Evolutionary conservation across 129 eudicot genomes (phyloP).

Genomic region (Rutidosis leptorrhynchoides): DNA sequence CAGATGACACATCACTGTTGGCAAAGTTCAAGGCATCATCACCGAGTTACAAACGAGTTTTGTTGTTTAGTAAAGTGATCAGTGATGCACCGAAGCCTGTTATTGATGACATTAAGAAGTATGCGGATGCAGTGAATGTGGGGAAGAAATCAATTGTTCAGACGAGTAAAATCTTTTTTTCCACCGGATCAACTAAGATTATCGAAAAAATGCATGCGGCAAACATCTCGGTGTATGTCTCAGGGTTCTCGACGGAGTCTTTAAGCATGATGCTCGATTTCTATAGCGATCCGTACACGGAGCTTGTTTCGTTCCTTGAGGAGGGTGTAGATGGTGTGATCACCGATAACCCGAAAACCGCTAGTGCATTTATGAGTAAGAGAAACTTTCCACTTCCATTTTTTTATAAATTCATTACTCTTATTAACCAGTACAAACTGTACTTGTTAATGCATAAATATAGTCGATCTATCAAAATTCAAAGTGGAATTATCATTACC

Average conservation of each 20-base stretch:
- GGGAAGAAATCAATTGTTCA: slow-evolving; percentile 38
- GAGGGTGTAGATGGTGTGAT: slow-evolving; percentile 59
- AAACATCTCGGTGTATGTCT: slow-evolving; percentile 68
- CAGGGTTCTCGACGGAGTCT: slow-evolving; percentile 55
- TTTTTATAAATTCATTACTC: too few species aligned
- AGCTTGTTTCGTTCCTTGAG: slow-evolving; percentile 49
- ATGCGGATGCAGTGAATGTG: slow-evolving; percentile 63
- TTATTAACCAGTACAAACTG: too few species aligned
- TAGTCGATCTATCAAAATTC: too few species aligned
- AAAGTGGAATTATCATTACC: too few species aligned
- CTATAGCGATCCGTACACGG: slow-evolving; percentile 66
- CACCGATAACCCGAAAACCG: slow-evolving; percentile 78
- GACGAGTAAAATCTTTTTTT: slow-evolving; percentile 30
- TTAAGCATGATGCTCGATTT: slow-evolving; percentile 55
- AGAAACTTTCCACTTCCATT: too few species aligned
- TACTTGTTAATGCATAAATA: too few species aligned
- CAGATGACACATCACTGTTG: slow-evolving; percentile 74
- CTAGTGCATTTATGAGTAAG: slow-evolving; percentile 71
- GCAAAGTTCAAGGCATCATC: slow-evolving; percentile 46
- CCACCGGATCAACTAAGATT: slow-evolving; percentile 44
- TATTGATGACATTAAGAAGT: slow-evolving; percentile 56
- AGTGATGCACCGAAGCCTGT: slow-evolving; percentile 44
- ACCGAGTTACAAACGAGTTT: slow-evolving; percentile 52
- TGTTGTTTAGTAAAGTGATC: slow-evolving; percentile 32
- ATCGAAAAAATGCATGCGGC: slow-evolving; percentile 59